A percentile compares a stretch with the other conserved stretches of the same genome.
phyloP scores from a whole-genome alignment of 495 filamentous ascomycete genomes.

The Podospora conica region DNA sequence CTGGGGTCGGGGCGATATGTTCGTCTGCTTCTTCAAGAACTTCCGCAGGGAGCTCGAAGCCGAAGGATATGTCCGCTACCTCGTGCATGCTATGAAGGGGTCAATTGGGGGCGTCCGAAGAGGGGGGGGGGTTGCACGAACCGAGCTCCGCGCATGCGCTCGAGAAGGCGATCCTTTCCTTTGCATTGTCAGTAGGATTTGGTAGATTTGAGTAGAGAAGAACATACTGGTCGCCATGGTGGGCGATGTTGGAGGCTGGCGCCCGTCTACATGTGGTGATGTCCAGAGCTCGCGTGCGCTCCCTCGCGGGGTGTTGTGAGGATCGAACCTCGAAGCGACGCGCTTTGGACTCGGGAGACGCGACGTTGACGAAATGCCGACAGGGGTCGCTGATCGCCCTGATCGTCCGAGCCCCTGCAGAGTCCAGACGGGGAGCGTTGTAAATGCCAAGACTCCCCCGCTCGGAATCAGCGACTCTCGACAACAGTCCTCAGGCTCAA shows the following conservation, averaged over 20 bases:
- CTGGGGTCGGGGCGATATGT: background rate
- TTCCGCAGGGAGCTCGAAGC: constrained; percentile 34
- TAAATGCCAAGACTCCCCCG: background rate
- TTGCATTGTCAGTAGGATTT: constrained; percentile 4
- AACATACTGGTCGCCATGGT: constrained; percentile 24
- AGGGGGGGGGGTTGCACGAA: constrained; percentile 17
- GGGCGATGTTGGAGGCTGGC: background rate
- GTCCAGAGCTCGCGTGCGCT: background rate
- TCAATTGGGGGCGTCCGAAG: background rate
- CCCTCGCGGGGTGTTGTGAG: constrained; percentile 5
- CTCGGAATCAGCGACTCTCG: background rate
- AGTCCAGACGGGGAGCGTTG: background rate
- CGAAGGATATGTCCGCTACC: constrained; percentile 42
- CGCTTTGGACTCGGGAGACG: background rate
- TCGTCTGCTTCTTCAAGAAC: constrained; percentile 14
- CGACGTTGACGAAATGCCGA: background rate
- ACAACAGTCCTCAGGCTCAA: background rate
- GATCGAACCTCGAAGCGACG: background rate
- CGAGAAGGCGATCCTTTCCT: constrained; percentile 45
- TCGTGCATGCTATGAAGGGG: constrained; percentile 32
- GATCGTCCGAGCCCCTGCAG: background rate
- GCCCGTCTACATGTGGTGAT: background rate
- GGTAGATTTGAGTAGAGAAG: background rate
- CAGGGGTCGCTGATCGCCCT: background rate
- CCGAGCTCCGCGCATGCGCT: constrained; percentile 47